These are phyloP conservation scores for Skeletonema potamos DNA, from an alignment of 108 stramenopile species.

Conservation along the genomic window DNA sequence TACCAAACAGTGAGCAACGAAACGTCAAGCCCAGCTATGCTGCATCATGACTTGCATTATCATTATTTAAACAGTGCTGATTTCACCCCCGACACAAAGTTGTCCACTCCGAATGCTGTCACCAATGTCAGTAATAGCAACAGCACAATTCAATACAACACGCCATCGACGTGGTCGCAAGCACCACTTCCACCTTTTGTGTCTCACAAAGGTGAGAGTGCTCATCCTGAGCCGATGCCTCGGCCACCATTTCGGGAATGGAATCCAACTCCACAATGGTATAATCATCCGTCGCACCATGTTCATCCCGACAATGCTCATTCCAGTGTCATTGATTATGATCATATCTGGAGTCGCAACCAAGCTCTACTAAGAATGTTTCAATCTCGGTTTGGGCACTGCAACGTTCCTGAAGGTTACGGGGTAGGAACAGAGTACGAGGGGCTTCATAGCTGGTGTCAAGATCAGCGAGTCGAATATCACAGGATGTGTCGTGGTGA, in stretches of 20 bases:
- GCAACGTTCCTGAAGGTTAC: constrained; percentile 34
- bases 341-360: constrained; percentile 16
- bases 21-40: constrained; percentile 11
- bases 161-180: constrained; percentile 6
- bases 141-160: neutral
- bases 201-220: neutral
- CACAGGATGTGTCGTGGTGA: constrained; percentile 17
- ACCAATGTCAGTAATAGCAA: neutral
- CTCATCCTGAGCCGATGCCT: constrained; percentile 13
- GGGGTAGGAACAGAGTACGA: constrained; percentile 39
- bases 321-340: neutral
- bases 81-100: neutral
- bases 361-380: constrained; percentile 25
- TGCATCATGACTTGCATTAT: neutral
- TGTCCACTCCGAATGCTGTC: neutral
- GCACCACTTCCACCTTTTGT: constrained; percentile 31
- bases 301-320: neutral
- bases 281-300: neutral
- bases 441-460: constrained; percentile 32
- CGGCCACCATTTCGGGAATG: neutral
- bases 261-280: neutral
- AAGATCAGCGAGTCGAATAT: constrained; percentile 21
- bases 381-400: constrained; percentile 34
- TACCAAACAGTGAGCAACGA: constrained; percentile 26
- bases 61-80: neutral